Conservation (phyloP, 1,284 basidiomycete species). For the Fomitopsis schrenkii region DNA sequence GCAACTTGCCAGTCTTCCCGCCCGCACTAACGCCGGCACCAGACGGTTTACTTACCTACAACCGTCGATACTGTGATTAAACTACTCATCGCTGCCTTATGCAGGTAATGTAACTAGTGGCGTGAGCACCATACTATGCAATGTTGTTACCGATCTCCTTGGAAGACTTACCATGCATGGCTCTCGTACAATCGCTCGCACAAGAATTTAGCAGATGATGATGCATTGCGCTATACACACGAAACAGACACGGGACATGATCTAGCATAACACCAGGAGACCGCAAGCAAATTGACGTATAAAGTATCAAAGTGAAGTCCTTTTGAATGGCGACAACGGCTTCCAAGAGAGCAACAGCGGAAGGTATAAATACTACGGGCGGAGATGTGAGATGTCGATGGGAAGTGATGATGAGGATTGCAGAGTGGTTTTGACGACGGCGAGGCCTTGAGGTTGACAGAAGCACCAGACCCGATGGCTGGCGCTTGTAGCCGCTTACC, state of each 20-base stretch:
- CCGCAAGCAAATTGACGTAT: background rate
- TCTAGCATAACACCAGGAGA: background rate
- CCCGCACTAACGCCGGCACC: too few species aligned
- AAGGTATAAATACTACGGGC: background rate
- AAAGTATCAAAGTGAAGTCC: background rate
- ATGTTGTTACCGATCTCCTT: too few species aligned
- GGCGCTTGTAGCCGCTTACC: background rate
- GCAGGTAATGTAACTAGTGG: too few species aligned
- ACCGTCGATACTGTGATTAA: too few species aligned
- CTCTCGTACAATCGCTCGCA: too few species aligned
- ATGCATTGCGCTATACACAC: background rate
- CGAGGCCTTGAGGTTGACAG: background rate
- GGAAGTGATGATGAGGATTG: background rate
- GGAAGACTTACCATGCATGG: too few species aligned
- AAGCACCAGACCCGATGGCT: background rate
- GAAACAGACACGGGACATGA: background rate
- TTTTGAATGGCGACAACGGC: background rate
- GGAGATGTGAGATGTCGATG: background rate
- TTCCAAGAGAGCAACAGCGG: background rate
- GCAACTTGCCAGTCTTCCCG: too few species aligned
- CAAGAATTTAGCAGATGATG: background rate
- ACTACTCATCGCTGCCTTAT: too few species aligned
- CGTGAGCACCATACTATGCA: too few species aligned
- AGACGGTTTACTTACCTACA: too few species aligned
- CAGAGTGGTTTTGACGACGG: background rate